These are phyloP conservation scores for Hexamita inflata DNA, from an alignment of 208 protist genomes.

Conservation along the genomic window DNA sequence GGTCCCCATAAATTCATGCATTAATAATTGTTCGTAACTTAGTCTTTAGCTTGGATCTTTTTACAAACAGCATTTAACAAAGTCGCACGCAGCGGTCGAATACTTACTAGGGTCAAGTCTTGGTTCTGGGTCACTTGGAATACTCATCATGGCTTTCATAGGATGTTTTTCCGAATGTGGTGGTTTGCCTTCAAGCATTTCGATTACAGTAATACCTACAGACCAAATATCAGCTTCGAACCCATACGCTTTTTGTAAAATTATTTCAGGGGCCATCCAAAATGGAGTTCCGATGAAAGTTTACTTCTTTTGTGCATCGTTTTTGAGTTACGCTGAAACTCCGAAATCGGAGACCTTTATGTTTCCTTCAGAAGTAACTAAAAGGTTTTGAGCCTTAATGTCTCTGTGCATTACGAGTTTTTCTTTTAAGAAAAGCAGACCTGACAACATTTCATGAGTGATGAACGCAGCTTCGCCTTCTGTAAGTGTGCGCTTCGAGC, in stretches of 20 bases:
- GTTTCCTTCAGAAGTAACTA: constrained; percentile 50
- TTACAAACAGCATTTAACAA: constrained; percentile 19
- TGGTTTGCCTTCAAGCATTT: constrained; percentile 59
- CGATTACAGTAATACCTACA: constrained; percentile 62
- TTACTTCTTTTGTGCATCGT: constrained; percentile 57
- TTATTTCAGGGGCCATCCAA: constrained; percentile 57
- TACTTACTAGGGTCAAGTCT: neutral
- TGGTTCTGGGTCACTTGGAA: constrained; percentile 41
- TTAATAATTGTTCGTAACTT: too few relatives aligned
- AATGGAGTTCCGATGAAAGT: constrained; percentile 68
- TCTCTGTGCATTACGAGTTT: constrained; percentile 69
- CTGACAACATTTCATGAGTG: constrained; percentile 37
- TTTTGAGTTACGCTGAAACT: constrained; percentile 54
- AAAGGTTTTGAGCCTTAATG: constrained; percentile 59
- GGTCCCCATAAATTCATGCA: too few relatives aligned
- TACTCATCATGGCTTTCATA: constrained; percentile 57
- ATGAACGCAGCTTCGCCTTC: constrained; percentile 53
- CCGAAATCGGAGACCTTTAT: constrained; percentile 72
- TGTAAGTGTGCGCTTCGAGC: constrained; percentile 40
- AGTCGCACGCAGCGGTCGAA: constrained; percentile 7
- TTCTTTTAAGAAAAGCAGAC: constrained; percentile 63
- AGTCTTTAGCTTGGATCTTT: too few relatives aligned
- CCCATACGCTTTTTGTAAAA: neutral
- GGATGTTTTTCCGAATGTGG: constrained; percentile 58
- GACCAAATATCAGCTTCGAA: constrained; percentile 53